These are phyloP conservation scores for Cyclotella cryptica DNA, from an alignment of 108 stramenopile species.

Conservation along the genomic window DNA sequence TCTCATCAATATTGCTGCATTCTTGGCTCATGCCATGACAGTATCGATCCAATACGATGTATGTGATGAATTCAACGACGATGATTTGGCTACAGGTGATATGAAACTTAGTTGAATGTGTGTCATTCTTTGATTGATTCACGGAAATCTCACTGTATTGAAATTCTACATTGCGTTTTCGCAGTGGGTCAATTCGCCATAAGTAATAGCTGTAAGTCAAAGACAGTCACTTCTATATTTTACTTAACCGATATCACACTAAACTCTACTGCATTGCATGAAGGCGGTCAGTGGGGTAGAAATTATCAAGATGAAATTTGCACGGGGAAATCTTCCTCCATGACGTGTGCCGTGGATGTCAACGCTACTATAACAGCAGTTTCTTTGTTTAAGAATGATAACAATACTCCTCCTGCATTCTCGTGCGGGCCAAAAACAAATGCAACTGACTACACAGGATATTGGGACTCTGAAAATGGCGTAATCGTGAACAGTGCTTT, in stretches of 20 bases:
- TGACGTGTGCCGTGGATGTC: slow-evolving; percentile 33
- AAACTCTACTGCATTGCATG: background rate
- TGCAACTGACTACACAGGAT: slow-evolving; percentile 31
- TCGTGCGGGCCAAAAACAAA: slow-evolving; percentile 23
- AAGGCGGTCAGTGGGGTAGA: slow-evolving; percentile 35
- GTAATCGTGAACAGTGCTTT: slow-evolving; percentile 6
- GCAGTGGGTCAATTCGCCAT: slow-evolving; percentile 25
- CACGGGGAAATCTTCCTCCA: slow-evolving; percentile 11
- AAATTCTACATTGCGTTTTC: no score
- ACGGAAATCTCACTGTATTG: no score
- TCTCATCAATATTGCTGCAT: slow-evolving; percentile 40
- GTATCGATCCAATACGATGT: slow-evolving; percentile 46
- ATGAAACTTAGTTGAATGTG: background rate
- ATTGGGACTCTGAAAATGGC: slow-evolving; percentile 29
- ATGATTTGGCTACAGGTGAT: slow-evolving; percentile 5
- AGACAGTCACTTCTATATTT: background rate
- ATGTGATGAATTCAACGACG: slow-evolving; percentile 46
- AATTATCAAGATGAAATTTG: slow-evolving; percentile 35
- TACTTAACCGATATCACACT: background rate
- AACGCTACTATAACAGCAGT: slow-evolving; percentile 30
- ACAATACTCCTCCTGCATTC: slow-evolving; percentile 21
- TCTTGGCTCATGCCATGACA: slow-evolving; percentile 31
- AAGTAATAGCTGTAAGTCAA: slow-evolving; percentile 20
- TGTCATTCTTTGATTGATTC: background rate
- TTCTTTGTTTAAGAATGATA: slow-evolving; percentile 10